Evolutionary conservation across 2,329 filamentous ascomycete species (phyloP).

Genomic region (Calcarisporium arbuscula): DNA sequence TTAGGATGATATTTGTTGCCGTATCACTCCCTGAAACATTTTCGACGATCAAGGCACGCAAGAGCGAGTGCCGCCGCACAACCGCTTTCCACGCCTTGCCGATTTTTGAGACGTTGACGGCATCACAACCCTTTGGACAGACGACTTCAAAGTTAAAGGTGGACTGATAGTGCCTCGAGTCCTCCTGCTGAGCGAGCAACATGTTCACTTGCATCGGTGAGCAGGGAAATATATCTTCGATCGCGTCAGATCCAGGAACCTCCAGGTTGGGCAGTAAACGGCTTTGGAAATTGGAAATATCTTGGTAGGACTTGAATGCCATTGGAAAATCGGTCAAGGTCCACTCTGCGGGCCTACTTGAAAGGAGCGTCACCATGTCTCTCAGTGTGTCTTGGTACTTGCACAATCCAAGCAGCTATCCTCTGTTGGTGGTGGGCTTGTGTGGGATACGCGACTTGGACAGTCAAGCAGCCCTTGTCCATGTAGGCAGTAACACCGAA

Average conservation of each 20-base stretch:
- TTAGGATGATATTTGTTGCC: background rate
- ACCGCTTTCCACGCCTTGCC: background rate
- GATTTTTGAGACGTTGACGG: background rate
- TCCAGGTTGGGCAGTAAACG: background rate
- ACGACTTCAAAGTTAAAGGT: background rate
- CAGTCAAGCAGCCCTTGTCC: background rate
- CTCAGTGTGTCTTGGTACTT: background rate
- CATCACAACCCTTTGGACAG: background rate
- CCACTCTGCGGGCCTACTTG: background rate
- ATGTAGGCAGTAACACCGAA: background rate
- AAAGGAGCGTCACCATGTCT: background rate
- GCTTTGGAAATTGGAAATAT: background rate
- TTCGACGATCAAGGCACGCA: background rate
- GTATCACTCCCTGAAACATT: background rate
- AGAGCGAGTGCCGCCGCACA: background rate
- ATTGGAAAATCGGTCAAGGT: background rate
- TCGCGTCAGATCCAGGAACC: background rate
- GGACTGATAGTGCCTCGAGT: background rate
- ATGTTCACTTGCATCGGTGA: background rate
- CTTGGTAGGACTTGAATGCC: background rate
- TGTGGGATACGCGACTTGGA: background rate
- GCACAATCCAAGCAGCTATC: background rate
- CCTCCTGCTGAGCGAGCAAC: background rate
- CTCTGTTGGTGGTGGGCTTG: background rate
- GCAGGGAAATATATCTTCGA: background rate